Evolutionary conservation across 2,329 filamentous ascomycete genomes (phyloP), one percentile per base, ranked within the genome.

Genomic region (Ramichloridium luteum): DNA sequence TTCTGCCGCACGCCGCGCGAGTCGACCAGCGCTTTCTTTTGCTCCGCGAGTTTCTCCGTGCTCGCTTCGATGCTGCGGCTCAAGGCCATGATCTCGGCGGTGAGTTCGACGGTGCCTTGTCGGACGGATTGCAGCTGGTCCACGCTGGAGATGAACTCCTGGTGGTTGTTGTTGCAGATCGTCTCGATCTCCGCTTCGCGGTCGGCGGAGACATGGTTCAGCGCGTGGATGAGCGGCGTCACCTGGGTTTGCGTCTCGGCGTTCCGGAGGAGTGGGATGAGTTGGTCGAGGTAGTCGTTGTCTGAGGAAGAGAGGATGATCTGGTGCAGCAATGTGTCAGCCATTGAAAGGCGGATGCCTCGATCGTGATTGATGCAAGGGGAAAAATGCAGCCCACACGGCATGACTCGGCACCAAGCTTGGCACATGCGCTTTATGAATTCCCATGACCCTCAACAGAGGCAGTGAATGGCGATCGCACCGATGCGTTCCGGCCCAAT

Each of bases 11-110:
- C 81, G 16, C 81, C 79, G 30, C 86, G 77, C 4, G 86, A 94
- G 50, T 96, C 85, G 15, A 98, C 90, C 17, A 98, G 65, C 2
- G 80, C 81, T 56, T 86, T 86, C 61, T 98, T 98, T 59, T 96
- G 88, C 50, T 83, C 80, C 0, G 88, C 88, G 20, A 98, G 67
- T 55, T 85, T 86, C 62, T 96, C 85, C 0, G 90, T 96, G 53
- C 86, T 96, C 28, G 78, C 70, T 59, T 96, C 88, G 33, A 98
- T 96, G 5, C 85, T 92, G 55, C 93, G 80, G 51, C 93, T 96
- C 35, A 98, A 68, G 46, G 83, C 74, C 40, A 98, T 64, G 36
- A 98, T 96, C 56, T 98, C 88, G 23, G 79, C 73, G 2, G 88
- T 96, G 49, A 98, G 64, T 27, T 73, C 69, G 25, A 93, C 84